Conservation (phyloP, 73 alveolate species). For the Tetrahymena borealis region DNA sequence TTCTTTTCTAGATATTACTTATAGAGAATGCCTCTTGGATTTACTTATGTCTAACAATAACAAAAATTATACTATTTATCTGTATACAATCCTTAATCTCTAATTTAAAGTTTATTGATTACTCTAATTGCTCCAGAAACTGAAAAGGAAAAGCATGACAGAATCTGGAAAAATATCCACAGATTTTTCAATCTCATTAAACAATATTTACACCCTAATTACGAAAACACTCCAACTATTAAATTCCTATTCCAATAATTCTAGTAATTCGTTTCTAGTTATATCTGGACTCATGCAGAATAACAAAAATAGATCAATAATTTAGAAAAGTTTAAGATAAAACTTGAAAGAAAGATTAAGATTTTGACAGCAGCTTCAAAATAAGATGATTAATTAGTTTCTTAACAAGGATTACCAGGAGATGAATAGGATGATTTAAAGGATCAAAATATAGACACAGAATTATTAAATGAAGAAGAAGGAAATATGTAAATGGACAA, state of each 20-base stretch:
- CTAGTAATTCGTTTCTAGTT: neutral
- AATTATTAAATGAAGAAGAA: neutral
- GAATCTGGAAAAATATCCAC: neutral
- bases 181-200: neutral
- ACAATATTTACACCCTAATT: neutral
- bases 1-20: neutral
- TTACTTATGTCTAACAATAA: neutral
- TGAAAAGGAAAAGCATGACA: constrained; percentile 2
- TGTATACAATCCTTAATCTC: neutral
- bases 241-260: neutral
- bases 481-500: neutral
- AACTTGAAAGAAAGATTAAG: neutral
- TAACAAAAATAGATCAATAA: neutral
- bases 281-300: neutral
- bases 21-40: neutral
- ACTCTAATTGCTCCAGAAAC: neutral
- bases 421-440: neutral
- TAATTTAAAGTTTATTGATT: neutral
- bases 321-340: neutral
- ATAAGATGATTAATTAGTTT: neutral
- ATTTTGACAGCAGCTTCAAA: neutral
- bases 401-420: neutral
- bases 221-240: neutral
- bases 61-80: neutral
- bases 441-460: neutral